Conservation (phyloP, 306 rosid genomes). For the Cercis canadensis region DNA sequence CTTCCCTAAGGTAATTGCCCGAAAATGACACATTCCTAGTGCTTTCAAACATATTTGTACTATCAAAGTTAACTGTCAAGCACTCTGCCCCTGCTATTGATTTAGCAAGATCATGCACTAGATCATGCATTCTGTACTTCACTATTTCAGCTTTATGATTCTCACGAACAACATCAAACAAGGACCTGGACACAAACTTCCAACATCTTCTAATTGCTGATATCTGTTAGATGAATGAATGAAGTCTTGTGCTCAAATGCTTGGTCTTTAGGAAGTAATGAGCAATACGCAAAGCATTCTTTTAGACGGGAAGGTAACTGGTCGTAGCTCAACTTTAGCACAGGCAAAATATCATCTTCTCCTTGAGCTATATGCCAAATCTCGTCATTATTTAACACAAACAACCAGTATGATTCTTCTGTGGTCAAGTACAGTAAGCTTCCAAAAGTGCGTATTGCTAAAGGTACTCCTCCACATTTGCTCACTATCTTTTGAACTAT, state of each 20-base stretch:
- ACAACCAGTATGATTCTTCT: constrained; percentile 43
- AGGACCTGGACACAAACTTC: constrained; percentile 32
- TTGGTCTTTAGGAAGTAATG: constrained; percentile 19
- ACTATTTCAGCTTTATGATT: constrained; percentile 27
- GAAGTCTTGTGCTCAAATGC: constrained; percentile 39
- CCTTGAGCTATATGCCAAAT: constrained; percentile 21
- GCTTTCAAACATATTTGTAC: constrained; percentile 5
- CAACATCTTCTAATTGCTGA: constrained; percentile 34
- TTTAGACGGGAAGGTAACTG: constrained; percentile 31
- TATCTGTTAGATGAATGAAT: neutral
- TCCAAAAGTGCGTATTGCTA: constrained; percentile 43
- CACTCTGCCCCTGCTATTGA: neutral
- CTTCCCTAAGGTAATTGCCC: neutral
- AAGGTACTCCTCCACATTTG: constrained; percentile 46
- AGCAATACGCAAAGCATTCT: constrained; percentile 38
- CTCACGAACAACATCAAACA: constrained; percentile 17
- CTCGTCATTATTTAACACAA: constrained; percentile 29
- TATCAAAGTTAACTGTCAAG: neutral
- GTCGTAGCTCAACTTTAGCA: constrained; percentile 38
- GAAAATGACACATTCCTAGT: constrained; percentile 16
- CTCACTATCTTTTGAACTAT: constrained; percentile 35
- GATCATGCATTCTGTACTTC: constrained; percentile 36
- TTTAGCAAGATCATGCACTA: constrained; percentile 34
- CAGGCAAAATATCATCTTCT: constrained; percentile 35
- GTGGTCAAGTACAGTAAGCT: constrained; percentile 31